Conservation (phyloP, 75 land plant species). For the Pseudotsuga menziesii region DNA sequence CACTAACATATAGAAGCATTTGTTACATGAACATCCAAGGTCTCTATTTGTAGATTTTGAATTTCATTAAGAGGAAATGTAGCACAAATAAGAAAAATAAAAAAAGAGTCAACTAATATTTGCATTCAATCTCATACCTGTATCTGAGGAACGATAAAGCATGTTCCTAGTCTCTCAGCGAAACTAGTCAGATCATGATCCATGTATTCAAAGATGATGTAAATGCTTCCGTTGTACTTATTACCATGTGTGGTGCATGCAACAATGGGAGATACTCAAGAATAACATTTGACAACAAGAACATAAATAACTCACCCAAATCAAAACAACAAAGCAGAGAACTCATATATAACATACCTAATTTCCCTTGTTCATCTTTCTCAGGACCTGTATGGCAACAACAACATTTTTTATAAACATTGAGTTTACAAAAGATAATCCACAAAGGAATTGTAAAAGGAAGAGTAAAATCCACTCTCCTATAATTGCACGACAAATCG, state of each 20-base stretch:
- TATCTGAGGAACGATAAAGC: slow-evolving; percentile 85
- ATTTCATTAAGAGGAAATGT: neutral
- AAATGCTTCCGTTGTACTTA: slow-evolving; percentile 85
- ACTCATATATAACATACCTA: slow-evolving; percentile 25
- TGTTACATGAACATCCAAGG: neutral
- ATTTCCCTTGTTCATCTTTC: no score
- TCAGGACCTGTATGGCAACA: slow-evolving; percentile 41
- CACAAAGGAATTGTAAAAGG: no score
- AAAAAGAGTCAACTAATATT: neutral
- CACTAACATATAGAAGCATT: slow-evolving; percentile 42
- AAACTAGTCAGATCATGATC: slow-evolving; percentile 97
- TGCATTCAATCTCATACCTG: slow-evolving; percentile 49
- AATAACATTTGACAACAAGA: neutral
- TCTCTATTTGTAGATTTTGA: neutral
- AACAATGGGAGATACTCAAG: neutral
- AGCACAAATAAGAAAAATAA: neutral
- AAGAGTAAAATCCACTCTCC: neutral
- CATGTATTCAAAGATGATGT: slow-evolving; percentile 99
- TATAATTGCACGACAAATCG: neutral
- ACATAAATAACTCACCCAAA: neutral
- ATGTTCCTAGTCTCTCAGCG: slow-evolving; percentile 86
- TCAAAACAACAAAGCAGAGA: neutral
- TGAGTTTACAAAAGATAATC: no score
- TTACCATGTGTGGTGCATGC: slow-evolving; percentile 49
- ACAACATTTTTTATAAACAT: neutral